Percentiles rank a stretch among this genome's conserved stretches.
Conservation (phyloP, 352 stramenopile species). For the Proteromonas lacertae region DNA sequence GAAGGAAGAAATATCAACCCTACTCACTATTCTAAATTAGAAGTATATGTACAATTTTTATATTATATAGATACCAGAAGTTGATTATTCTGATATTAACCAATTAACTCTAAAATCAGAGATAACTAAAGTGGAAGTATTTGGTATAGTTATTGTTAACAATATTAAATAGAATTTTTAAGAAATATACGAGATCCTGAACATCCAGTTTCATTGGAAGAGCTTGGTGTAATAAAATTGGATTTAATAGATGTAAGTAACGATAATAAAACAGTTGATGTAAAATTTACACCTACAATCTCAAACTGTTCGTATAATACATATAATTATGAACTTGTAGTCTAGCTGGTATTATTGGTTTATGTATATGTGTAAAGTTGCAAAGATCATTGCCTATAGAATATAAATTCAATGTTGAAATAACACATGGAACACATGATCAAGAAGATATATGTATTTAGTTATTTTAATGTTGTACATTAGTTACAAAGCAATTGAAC, state of each 20-base stretch:
- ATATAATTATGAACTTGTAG: no score
- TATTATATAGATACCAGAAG: no score
- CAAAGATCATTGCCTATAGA: slow-evolving; percentile 40
- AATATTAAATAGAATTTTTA: no score
- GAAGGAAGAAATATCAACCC: no score
- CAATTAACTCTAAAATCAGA: no score
- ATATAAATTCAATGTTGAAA: slow-evolving; percentile 55
- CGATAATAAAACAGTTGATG: slow-evolving; percentile 22
- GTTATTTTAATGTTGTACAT: neutral
- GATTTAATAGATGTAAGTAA: slow-evolving; percentile 54
- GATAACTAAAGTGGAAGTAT: no score
- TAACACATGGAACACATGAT: slow-evolving; percentile 46
- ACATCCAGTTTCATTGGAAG: slow-evolving; percentile 55
- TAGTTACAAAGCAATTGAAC: slow-evolving; percentile 67
- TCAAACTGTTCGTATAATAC: no score
- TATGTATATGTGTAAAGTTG: slow-evolving; percentile 58
- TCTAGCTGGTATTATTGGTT: slow-evolving; percentile 56
- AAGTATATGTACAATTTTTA: no score
- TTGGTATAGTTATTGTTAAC: no score
- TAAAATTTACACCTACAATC: slow-evolving; percentile 63
- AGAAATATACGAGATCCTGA: no score
- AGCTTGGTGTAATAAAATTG: slow-evolving; percentile 50
- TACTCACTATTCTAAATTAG: no score
- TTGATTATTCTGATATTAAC: no score
- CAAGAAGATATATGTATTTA: slow-evolving; percentile 28